A percentile compares a stretch with the other conserved stretches of the same genome.
phyloP scores from a whole-genome alignment of 495 filamentous ascomycete species.

The Arthonia radiata region DNA sequence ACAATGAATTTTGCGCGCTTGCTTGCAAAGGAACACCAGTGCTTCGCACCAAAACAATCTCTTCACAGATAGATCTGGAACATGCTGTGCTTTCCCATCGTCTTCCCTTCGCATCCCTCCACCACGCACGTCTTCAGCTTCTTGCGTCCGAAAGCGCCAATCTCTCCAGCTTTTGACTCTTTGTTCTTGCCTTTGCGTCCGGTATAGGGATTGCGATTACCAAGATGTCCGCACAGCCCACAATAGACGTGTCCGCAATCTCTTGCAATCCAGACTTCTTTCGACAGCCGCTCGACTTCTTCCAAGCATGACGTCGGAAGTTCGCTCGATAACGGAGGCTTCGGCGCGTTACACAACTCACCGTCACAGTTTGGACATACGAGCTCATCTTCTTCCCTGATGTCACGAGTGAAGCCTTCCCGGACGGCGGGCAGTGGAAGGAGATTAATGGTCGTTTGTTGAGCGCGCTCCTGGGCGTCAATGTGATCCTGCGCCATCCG shows the following conservation, averaged over 20 bases:
- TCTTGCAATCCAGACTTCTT: conserved; percentile 49
- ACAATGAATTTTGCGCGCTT: too few species aligned
- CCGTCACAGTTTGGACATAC: conserved; percentile 48
- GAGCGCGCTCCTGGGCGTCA: too few species aligned
- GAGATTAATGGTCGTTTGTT: conserved; percentile 20
- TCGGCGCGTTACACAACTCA: conserved; percentile 48
- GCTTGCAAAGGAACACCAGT: too few species aligned
- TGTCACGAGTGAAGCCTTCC: conserved; percentile 37
- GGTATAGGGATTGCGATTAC: conserved; percentile 14
- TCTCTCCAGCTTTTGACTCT: not conserved
- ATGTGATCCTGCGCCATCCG: too few species aligned
- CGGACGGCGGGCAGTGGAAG: conserved; percentile 30
- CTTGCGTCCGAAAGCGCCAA: too few species aligned
- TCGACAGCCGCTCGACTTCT: conserved; percentile 29
- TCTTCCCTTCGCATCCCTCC: conserved; percentile 12
- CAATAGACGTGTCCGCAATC: conserved; percentile 51
- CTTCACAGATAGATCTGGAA: conserved; percentile 15
- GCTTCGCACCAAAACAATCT: too few species aligned
- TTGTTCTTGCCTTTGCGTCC: conserved; percentile 9
- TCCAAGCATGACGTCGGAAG: too few species aligned
- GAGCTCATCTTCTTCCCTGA: conserved; percentile 34
- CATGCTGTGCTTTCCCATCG: conserved; percentile 7
- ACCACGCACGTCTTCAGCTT: conserved; percentile 15
- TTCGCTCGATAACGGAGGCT: too few species aligned
- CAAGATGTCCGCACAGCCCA: conserved; percentile 29